These are phyloP conservation scores for Neurospora sp. DNA, from an alignment of 495 filamentous ascomycete species.

Conservation along the genomic window DNA sequence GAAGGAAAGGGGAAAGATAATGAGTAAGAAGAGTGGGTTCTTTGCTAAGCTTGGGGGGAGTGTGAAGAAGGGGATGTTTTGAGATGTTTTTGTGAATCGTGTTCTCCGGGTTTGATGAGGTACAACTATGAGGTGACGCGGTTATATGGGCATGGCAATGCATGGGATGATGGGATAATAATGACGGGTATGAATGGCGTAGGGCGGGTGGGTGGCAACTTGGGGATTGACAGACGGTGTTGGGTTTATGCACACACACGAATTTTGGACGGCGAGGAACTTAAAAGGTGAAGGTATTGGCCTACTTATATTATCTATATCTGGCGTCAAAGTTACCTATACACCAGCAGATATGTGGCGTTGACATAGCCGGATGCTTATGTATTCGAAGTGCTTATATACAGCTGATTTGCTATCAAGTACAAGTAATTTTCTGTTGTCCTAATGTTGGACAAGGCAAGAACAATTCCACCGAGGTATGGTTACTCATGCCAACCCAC, in stretches of 20 bases:
- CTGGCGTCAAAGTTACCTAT: background rate
- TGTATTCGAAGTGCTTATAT: background rate
- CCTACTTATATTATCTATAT: background rate
- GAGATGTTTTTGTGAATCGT: background rate
- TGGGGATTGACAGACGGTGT: background rate
- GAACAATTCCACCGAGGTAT: background rate
- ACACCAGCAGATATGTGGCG: background rate
- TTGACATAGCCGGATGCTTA: background rate
- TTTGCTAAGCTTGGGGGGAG: conserved; percentile 13
- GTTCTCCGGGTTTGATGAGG: background rate
- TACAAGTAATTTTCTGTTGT: background rate
- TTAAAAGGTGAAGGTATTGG: background rate
- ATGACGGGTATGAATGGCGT: background rate
- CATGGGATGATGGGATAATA: background rate
- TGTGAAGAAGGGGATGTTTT: conserved; percentile 5
- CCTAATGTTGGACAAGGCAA: background rate
- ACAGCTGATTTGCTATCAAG: background rate
- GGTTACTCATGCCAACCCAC: background rate
- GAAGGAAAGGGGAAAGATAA: background rate
- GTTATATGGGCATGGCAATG: background rate
- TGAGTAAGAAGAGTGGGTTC: conserved; percentile 4
- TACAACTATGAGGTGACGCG: background rate
- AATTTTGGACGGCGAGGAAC: background rate
- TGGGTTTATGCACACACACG: background rate
- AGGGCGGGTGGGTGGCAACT: background rate